Percentiles rank a stretch among this genome's conserved stretches.
Conservation (phyloP, 2,329 filamentous ascomycete genomes). For the Fonsecaea nubica region DNA sequence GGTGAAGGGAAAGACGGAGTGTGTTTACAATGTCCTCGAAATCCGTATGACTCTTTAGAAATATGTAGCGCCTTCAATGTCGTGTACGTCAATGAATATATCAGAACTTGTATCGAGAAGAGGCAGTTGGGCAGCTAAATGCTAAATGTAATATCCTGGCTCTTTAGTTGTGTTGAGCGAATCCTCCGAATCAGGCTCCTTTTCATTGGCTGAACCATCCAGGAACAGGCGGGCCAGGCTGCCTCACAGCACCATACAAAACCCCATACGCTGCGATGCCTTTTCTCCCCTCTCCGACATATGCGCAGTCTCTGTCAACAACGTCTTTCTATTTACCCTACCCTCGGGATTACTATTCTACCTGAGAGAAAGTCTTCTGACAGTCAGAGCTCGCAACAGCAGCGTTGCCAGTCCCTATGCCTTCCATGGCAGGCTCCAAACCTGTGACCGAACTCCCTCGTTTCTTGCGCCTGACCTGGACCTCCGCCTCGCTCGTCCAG, state of each 20-base stretch:
- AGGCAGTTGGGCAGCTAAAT: not conserved
- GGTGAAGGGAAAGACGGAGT: not conserved
- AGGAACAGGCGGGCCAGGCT: not conserved
- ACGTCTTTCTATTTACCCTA: not conserved
- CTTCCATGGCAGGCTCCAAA: conserved; percentile 50
- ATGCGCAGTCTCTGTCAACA: not conserved
- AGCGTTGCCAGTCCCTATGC: conserved; percentile 2
- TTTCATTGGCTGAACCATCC: not conserved
- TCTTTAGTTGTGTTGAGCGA: not conserved
- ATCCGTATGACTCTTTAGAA: not conserved
- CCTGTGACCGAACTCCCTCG: conserved; percentile 52
- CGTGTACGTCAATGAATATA: not conserved
- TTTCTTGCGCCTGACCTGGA: conserved; percentile 51
- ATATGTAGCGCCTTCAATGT: not conserved
- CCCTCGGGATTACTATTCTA: not conserved
- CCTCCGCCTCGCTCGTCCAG: conserved; percentile 28
- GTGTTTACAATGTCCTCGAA: not conserved
- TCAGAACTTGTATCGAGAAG: not conserved
- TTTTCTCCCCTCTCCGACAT: not conserved
- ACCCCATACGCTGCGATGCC: not conserved
- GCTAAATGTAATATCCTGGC: not conserved
- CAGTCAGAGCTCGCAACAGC: no score
- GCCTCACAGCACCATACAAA: not conserved
- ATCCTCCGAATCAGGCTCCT: not conserved
- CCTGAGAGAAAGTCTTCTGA: not conserved